Evolutionary conservation across 2,329 filamentous ascomycete species (phyloP), one percentile per base, ranked within the genome.

Genomic region (Ophiostoma quercus): DNA sequence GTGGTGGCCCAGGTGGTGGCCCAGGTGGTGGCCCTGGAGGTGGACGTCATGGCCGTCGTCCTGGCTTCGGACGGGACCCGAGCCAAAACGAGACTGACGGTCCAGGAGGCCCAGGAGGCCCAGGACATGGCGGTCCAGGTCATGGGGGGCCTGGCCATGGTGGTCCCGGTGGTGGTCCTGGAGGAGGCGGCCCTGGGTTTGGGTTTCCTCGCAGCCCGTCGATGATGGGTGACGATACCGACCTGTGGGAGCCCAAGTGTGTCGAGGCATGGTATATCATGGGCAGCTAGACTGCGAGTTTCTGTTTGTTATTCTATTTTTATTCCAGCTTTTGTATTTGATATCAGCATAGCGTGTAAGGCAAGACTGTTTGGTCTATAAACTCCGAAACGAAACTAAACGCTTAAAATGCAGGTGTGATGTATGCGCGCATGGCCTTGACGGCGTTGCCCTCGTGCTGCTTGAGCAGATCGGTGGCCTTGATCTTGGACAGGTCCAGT

Each of bases 391-490:
- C 16, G 6, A n/a, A 4, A 7, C n/a, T 43, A n/a, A 67, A 71
- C n/a, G n/a, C n/a, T 11, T 19, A 54, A 19, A 67, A 71, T 63
- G 70, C 68, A 14, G 68, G 71, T 11, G 73, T 32, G 19, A 83
- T 76, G 69, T 79, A 92, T 0, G 87, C 86, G 71, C 79, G 84
- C 82, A 94, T 85, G 1, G 90, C 90, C 77, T 86, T 84, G 54
- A 89, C 83, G 1, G 85, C 85, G 76, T 92, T 84, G 2, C 91
- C 92, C 67, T 92, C 90, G 75, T 93, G 83, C 5, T 84, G 82
- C 77, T 88, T 89, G 5, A 95, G 82, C 67, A 94, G 78, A 72
- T 94, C 91, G 1, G 89, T 93, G 1, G 90, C 92, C 78, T 89
- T 92, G 2, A 81, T 74, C 78, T 92, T 93, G 1, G 85, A 80